These are phyloP conservation scores for Syncephalastrum racemosum DNA, from an alignment of 371 early-diverging fungal species.

Conservation along the genomic window DNA sequence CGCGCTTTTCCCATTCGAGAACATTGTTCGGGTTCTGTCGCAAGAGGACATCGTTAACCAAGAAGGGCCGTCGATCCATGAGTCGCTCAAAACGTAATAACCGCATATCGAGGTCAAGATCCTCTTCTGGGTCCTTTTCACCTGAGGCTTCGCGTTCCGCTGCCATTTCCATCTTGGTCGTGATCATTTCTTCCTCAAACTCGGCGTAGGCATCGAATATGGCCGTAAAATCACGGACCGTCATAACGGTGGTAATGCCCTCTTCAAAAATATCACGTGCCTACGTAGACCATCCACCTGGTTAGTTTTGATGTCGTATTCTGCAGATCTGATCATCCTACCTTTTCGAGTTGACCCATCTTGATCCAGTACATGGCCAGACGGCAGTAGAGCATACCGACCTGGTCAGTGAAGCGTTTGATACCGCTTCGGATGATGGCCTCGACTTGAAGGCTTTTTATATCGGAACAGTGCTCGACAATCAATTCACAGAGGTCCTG, in stretches of 20 bases:
- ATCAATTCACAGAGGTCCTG: slow-evolving; percentile 83
- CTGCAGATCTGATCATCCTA: slow-evolving; percentile 3
- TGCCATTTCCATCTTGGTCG: slow-evolving; percentile 76
- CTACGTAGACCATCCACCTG: slow-evolving; percentile 6
- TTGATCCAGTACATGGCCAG: slow-evolving; percentile 86
- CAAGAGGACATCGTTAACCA: slow-evolving; percentile 92
- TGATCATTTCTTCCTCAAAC: slow-evolving; percentile 83
- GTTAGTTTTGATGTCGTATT: neutral
- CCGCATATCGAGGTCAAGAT: slow-evolving; percentile 81
- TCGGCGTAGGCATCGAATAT: slow-evolving; percentile 96
- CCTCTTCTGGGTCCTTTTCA: slow-evolving; percentile 52
- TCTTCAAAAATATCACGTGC: slow-evolving; percentile 94
- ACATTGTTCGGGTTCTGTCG: slow-evolving; percentile 93
- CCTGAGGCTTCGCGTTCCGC: slow-evolving; percentile 57
- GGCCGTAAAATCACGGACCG: slow-evolving; percentile 93
- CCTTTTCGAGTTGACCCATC: slow-evolving; percentile 77
- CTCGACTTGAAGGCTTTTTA: slow-evolving; percentile 72
- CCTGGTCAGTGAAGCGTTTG: slow-evolving; percentile 79
- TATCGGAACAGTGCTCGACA: slow-evolving; percentile 71
- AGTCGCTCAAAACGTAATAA: slow-evolving; percentile 85
- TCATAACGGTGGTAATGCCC: slow-evolving; percentile 78
- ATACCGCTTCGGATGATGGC: slow-evolving; percentile 89
- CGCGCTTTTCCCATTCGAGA: slow-evolving; percentile 89
- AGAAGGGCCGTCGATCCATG: slow-evolving; percentile 91
- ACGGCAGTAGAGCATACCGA: slow-evolving; percentile 86